Percentiles rank a stretch among this genome's conserved stretches.
Evolutionary conservation across 306 rosid genomes (phyloP).

Genomic region (Malus asiatica): DNA sequence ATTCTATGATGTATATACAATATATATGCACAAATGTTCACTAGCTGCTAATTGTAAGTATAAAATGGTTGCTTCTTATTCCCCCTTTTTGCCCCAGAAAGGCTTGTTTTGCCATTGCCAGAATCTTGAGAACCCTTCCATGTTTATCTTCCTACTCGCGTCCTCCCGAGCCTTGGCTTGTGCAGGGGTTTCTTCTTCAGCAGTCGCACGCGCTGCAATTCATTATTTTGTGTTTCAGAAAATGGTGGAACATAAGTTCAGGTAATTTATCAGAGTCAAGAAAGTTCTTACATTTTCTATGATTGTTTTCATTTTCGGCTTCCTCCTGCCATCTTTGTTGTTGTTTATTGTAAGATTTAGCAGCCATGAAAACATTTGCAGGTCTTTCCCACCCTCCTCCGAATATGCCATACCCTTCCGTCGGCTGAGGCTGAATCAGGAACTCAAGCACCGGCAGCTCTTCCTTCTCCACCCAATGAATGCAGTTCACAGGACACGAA

Average conservation of each 20-base stretch:
- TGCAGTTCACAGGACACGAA: slow-evolving; percentile 76
- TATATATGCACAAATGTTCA: neutral
- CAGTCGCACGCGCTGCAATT: slow-evolving; percentile 26
- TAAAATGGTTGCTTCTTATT: neutral
- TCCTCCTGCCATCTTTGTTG: slow-evolving; percentile 9
- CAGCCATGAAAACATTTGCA: slow-evolving; percentile 65
- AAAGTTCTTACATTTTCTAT: slow-evolving; percentile 19
- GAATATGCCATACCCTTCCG: slow-evolving; percentile 60
- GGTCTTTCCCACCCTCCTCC: slow-evolving; percentile 89
- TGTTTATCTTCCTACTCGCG: slow-evolving; percentile 45
- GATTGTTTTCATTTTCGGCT: slow-evolving; percentile 7
- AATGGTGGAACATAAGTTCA: neutral
- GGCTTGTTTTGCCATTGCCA: slow-evolving; percentile 40
- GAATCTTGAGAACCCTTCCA: slow-evolving; percentile 31
- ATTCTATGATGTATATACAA: neutral
- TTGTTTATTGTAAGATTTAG: slow-evolving; percentile 47
- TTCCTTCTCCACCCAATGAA: slow-evolving; percentile 61
- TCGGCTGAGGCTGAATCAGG: slow-evolving; percentile 58
- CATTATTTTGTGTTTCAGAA: neutral
- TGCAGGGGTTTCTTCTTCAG: slow-evolving; percentile 56
- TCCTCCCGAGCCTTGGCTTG: slow-evolving; percentile 60
- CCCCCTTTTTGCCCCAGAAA: slow-evolving; percentile 7
- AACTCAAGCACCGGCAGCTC: slow-evolving; percentile 60
- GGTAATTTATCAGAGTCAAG: neutral
- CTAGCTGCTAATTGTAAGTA: neutral